phyloP scores from a whole-genome alignment of 2,329 filamentous ascomycete genomes.

The Ceratocystis cacaofunesta region DNA sequence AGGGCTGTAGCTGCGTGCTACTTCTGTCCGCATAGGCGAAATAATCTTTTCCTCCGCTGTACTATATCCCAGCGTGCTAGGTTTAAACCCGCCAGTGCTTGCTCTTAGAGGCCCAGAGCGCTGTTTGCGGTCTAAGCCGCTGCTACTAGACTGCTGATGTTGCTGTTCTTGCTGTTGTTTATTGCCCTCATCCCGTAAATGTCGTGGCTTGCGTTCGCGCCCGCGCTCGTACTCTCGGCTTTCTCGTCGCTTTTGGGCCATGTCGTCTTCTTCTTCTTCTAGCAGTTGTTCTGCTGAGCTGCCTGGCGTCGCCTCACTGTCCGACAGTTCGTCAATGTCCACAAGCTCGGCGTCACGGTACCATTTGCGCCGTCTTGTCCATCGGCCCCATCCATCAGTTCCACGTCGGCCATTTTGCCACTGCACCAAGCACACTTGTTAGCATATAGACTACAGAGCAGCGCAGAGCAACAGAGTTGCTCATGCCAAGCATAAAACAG shows the following conservation, averaged over 20 bases:
- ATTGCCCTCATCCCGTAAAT: neutral
- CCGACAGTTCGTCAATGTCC: conserved; percentile 37
- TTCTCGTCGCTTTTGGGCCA: too few species aligned
- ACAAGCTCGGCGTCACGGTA: conserved; percentile 91
- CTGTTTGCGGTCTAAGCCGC: conserved; percentile 9
- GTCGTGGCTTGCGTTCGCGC: neutral
- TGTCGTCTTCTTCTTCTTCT: neutral
- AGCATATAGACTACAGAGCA: neutral
- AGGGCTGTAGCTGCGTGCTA: conserved; percentile 12
- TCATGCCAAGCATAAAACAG: neutral
- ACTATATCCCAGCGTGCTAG: conserved; percentile 24
- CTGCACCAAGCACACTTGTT: conserved; percentile 28
- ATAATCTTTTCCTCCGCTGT: conserved; percentile 28
- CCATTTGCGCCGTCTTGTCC: conserved; percentile 90
- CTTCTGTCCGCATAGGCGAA: conserved; percentile 21
- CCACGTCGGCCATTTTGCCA: conserved; percentile 82
- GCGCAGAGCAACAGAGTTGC: neutral
- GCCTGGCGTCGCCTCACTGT: conserved; percentile 1
- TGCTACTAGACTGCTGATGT: conserved; percentile 8
- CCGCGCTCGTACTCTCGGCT: neutral
- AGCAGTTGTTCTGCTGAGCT: neutral
- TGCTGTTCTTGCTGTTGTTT: neutral
- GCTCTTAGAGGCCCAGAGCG: conserved; percentile 10
- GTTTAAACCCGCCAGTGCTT: conserved; percentile 11
- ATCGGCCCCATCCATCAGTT: conserved; percentile 82